Conservation (phyloP, 805 yeast genomes). For the Candida qinlingensis region DNA sequence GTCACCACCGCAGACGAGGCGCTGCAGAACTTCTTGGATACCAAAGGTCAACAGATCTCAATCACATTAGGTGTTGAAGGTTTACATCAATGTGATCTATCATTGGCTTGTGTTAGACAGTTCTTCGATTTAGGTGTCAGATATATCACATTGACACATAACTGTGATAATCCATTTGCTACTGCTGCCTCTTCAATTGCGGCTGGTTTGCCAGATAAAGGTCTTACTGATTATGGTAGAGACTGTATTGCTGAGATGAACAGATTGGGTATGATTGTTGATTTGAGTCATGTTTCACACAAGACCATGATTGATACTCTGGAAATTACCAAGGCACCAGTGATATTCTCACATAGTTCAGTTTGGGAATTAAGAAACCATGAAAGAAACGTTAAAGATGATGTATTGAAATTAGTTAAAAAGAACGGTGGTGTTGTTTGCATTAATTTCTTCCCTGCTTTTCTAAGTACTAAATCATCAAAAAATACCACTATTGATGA, state of each 20-base stretch:
- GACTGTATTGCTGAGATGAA: conserved; percentile 56
- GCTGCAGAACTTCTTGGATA: conserved; percentile 26
- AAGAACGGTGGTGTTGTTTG: conserved; percentile 43
- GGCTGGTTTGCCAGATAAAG: conserved; percentile 41
- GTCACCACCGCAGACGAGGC: conserved; percentile 40
- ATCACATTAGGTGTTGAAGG: conserved; percentile 51
- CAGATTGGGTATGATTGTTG: conserved; percentile 48
- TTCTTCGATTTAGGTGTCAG: conserved; percentile 48
- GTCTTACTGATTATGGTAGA: conserved; percentile 39
- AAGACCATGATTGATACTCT: conserved; percentile 44
- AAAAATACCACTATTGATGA: conserved; percentile 37
- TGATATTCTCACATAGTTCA: conserved; percentile 45
- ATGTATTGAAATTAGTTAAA: conserved; percentile 34
- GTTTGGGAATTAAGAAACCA: conserved; percentile 37
- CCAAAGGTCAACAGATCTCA: conserved; percentile 32
- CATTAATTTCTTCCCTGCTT: conserved; percentile 40
- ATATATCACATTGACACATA: conserved; percentile 48
- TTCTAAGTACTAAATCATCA: conserved; percentile 24
- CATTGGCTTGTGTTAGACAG: conserved; percentile 44
- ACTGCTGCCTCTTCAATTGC: conserved; percentile 46
- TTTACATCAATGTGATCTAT: conserved; percentile 45
- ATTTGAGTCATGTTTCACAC: conserved; percentile 42
- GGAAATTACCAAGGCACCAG: conserved; percentile 38
- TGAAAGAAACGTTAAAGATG: conserved; percentile 44
- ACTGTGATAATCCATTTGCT: conserved; percentile 54